Percentiles rank a stretch among this genome's conserved stretches.
phyloP scores from a whole-genome alignment of 192 early-diverging fungal species.

The Borealophlyctis nickersoniae region DNA sequence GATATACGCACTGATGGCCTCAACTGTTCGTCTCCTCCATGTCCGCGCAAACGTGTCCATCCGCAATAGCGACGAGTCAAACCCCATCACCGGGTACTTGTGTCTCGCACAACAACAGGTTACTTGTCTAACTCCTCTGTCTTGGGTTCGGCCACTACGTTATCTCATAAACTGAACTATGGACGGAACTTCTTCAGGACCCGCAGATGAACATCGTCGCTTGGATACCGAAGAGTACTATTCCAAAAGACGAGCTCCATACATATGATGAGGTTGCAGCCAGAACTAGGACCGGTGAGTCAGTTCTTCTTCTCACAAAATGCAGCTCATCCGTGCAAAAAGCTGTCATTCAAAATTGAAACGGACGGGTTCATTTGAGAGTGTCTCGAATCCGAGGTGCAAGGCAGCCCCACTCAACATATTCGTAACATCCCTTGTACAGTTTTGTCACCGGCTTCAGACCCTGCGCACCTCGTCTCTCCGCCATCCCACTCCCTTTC shows the following conservation, averaged over 20 bases:
- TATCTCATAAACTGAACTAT: background rate
- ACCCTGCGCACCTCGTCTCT: background rate
- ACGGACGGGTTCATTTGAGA: background rate
- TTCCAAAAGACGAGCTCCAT: slow-evolving; percentile 11
- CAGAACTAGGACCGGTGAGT: slow-evolving; percentile 10
- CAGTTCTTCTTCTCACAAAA: background rate
- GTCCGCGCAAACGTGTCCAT: slow-evolving; percentile 17
- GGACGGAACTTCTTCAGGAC: too few species aligned
- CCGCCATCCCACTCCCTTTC: slow-evolving; percentile 12
- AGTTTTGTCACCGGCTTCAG: background rate
- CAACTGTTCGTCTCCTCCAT: slow-evolving; percentile 17
- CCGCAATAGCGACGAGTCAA: slow-evolving; percentile 10
- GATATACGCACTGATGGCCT: too few species aligned
- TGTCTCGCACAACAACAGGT: slow-evolving; percentile 19
- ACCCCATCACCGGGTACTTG: slow-evolving; percentile 17
- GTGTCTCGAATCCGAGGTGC: background rate
- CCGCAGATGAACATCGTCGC: background rate
- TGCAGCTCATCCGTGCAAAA: background rate
- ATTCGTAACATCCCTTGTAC: background rate
- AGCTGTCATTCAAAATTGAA: background rate
- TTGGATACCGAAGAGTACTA: slow-evolving; percentile 28
- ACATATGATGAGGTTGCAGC: slow-evolving; percentile 26
- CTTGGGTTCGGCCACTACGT: background rate
- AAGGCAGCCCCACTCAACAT: slow-evolving; percentile 12
- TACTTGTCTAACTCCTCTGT: background rate